A percentile compares a stretch with the other conserved stretches of the same genome.
phyloP scores from a whole-genome alignment of 1,284 basidiomycete genomes.

The Cerrena zonata region DNA sequence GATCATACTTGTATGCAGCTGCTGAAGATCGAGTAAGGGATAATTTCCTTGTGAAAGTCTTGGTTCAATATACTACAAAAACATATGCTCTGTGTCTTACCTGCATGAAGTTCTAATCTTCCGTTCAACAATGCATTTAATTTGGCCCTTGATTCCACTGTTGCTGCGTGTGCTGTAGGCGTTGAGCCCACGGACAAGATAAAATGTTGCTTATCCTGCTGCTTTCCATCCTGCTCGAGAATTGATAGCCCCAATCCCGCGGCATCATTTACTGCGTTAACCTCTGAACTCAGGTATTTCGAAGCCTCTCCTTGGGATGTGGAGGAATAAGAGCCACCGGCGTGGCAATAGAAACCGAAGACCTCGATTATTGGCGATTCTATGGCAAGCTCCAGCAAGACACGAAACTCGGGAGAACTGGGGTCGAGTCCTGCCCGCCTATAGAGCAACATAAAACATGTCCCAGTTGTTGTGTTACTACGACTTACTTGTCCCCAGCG shows the following conservation, averaged over 20 bases:
- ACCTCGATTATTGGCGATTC: constrained; percentile 53
- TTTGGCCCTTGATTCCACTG: constrained; percentile 40
- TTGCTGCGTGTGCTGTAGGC: constrained; percentile 75
- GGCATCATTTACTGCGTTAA: constrained; percentile 64
- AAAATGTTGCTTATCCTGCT: constrained; percentile 42
- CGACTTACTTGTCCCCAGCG: constrained; percentile 63
- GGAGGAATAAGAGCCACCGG: constrained; percentile 72
- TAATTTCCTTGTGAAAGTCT: constrained; percentile 85
- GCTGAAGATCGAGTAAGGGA: constrained; percentile 79
- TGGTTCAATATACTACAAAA: no score
- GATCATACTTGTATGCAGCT: constrained; percentile 69
- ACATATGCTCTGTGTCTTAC: constrained; percentile 36
- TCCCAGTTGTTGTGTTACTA: not conserved
- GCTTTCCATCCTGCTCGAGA: constrained; percentile 25
- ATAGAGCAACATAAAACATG: constrained; percentile 7
- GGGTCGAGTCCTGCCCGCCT: constrained; percentile 79
- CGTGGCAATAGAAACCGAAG: constrained; percentile 82
- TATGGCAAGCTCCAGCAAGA: constrained; percentile 49
- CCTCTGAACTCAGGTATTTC: constrained; percentile 64
- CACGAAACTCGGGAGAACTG: constrained; percentile 47
- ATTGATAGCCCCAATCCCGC: constrained; percentile 54
- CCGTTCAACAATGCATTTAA: constrained; percentile 52
- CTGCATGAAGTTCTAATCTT: constrained; percentile 70
- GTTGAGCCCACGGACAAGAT: constrained; percentile 81
- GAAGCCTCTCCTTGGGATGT: constrained; percentile 59